phyloP scores from a whole-genome alignment of 176 grass and related monocot species.

The Pontederia paniculata region DNA sequence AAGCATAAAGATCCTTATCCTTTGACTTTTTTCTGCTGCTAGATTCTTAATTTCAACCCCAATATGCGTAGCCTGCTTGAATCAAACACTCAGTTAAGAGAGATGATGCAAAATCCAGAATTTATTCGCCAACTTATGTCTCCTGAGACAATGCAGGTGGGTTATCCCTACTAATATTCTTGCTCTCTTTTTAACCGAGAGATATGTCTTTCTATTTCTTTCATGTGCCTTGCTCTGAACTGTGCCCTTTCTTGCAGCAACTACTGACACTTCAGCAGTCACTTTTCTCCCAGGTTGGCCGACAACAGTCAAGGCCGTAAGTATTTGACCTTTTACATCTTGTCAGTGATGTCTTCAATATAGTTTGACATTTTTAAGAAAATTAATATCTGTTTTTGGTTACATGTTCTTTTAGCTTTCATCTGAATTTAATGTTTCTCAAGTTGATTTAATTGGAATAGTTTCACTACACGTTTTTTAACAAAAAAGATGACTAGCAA shows the following conservation, averaged over 20 bases:
- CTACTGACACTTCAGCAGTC: slow-evolving; percentile 65
- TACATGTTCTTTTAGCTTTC: too few relatives aligned
- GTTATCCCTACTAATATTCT: slow-evolving; percentile 1
- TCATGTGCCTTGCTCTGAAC: neutral
- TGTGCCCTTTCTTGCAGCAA: slow-evolving; percentile 39
- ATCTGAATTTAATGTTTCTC: too few relatives aligned
- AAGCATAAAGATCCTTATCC: neutral
- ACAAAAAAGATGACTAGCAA: too few relatives aligned
- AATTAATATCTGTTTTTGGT: neutral
- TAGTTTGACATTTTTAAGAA: neutral
- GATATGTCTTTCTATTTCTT: neutral
- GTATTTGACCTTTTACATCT: slow-evolving; percentile 18
- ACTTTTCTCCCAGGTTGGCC: slow-evolving; percentile 51
- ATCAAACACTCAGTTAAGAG: slow-evolving; percentile 70
- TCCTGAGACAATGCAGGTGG: slow-evolving; percentile 73
- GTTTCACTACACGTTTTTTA: too few relatives aligned
- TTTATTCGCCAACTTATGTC: slow-evolving; percentile 77
- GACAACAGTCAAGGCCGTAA: slow-evolving; percentile 54
- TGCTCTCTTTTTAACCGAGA: neutral
- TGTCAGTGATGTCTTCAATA: neutral
- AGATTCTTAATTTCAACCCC: neutral
- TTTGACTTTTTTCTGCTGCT: slow-evolving; percentile 11
- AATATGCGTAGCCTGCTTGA: slow-evolving; percentile 57
- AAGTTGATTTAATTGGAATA: too few relatives aligned
- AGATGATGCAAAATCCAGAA: slow-evolving; percentile 82